Base-by-base conservation (phyloP, 106 monocot genomes). In the Vanilla planifolia region DNA sequence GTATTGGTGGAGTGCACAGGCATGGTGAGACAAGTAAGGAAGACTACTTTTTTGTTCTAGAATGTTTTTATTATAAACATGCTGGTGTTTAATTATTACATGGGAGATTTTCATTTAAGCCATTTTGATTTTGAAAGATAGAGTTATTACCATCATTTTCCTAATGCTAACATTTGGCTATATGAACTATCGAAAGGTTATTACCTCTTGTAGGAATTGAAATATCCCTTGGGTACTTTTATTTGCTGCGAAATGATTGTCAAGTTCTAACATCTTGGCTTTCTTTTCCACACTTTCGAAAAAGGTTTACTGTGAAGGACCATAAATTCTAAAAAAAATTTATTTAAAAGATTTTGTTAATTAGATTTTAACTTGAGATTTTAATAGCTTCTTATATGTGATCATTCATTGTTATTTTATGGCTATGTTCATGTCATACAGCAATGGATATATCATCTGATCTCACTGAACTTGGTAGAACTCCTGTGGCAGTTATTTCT, bases 381-480 rank as follows among this genome's bases (percentile, higher is more conserved):
- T 56, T 26, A n/a, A n/a, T n/a, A n/a, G n/a, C n/a, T n/a, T n/a
- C n/a, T n/a, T n/a, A n/a, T n/a, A 17, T 20, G n/a, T 19, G 20
- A 35, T 33, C 34, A 57, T 33, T 55, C 32, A 17, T 55, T 37
- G 10, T 37, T 37, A 37, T 37, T 37, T 33, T 35, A 30, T 30
- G 1, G 30, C 13, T 32, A 9, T 67, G 13, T 16, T 13, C 71
- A 68, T 30, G 34, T 1, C 16, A 14, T 87, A 59, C 87, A 98
- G 96, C 96, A 22, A 79, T 98, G 79, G 96, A 98, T 65, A 77
- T 98, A 71, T 98, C 96, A 3, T 98, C 96, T 44, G 96, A 98
- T 79, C 83, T 98, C 29, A 98, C 88, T 37, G 96, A 88, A 72
- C 87, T 98, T 59, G 96, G 96, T 67, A 84, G 75, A 61, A 98